phyloP scores from a whole-genome alignment of 192 early-diverging fungal species.

The Backusella psychrophila region DNA sequence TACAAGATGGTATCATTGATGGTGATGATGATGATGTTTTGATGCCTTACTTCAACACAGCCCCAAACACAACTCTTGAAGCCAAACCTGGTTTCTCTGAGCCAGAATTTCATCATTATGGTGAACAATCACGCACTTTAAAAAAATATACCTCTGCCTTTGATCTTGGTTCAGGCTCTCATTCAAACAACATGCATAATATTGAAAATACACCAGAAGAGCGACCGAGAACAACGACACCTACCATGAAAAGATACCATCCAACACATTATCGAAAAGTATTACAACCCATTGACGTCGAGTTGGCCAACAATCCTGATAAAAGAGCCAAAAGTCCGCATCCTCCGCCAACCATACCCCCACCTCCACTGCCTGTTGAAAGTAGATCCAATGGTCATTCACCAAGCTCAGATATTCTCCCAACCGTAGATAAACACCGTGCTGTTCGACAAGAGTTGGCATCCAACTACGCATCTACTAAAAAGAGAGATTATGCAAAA shows the following conservation, averaged over 20 bases:
- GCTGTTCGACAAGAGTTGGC: neutral
- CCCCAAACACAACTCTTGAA: neutral
- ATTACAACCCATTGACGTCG: conserved; percentile 19
- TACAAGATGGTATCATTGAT: neutral
- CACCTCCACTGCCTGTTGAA: neutral
- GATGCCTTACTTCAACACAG: neutral
- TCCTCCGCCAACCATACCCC: neutral
- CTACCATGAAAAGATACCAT: neutral
- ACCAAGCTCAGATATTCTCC: conserved; percentile 17
- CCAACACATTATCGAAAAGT: neutral
- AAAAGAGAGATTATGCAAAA: neutral
- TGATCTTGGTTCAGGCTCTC: conserved; percentile 14
- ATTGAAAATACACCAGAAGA: neutral
- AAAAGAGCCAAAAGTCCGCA: neutral
- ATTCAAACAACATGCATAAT: neutral
- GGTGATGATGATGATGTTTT: neutral
- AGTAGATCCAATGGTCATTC: neutral
- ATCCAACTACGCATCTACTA: neutral
- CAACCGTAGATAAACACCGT: neutral
- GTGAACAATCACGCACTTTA: neutral
- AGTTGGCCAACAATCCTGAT: conserved; percentile 17
- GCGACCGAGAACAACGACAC: conserved; percentile 14
- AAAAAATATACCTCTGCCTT: conserved; percentile 29
- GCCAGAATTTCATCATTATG: neutral
- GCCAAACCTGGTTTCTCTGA: neutral